phyloP scores from a whole-genome alignment of 2,329 filamentous ascomycete genomes.

The Exserohilum turcica region DNA sequence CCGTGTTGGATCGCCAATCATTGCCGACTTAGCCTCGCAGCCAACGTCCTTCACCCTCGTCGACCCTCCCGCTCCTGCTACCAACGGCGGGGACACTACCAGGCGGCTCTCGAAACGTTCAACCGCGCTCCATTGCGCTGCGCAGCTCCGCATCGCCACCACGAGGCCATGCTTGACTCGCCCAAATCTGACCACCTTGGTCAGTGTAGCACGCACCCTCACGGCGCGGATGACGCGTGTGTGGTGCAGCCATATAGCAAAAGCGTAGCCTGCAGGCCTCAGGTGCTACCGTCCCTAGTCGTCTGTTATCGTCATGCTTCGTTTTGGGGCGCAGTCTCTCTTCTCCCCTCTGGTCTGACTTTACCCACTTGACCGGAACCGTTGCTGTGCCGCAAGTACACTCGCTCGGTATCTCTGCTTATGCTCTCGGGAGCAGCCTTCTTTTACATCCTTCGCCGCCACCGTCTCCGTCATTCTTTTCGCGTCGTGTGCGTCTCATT shows the following conservation, averaged over 20 bases:
- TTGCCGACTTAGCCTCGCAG: constrained; percentile 9
- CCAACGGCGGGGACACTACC: constrained; percentile 18
- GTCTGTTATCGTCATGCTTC: constrained; percentile 26
- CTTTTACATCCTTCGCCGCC: constrained; percentile 17
- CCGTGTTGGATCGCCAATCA: constrained; percentile 17
- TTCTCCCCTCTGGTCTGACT: constrained; percentile 22
- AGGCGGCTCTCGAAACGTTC: constrained; percentile 20
- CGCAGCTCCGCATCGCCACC: constrained; percentile 25
- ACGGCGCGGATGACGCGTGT: constrained; percentile 31
- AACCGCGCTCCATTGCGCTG: constrained; percentile 25
- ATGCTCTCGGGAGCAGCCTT: constrained; percentile 14
- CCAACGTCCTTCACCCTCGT: constrained; percentile 16
- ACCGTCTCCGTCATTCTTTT: constrained; percentile 13
- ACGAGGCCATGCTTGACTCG: constrained; percentile 9
- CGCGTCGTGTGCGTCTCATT: constrained; percentile 10
- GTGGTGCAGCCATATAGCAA: constrained; percentile 41
- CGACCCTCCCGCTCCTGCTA: constrained; percentile 25
- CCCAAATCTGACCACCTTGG: constrained; percentile 8
- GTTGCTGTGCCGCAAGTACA: constrained; percentile 21
- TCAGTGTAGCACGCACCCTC: constrained; percentile 22
- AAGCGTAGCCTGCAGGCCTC: constrained; percentile 37
- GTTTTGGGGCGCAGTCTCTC: constrained; percentile 27
- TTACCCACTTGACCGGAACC: constrained; percentile 23
- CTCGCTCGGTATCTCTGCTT: constrained; percentile 11
- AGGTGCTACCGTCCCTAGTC: constrained; percentile 37